Percentiles rank a stretch among this genome's conserved stretches.
Evolutionary conservation across 140 eudicot species (phyloP).

Genomic region (Cichorium intybus): DNA sequence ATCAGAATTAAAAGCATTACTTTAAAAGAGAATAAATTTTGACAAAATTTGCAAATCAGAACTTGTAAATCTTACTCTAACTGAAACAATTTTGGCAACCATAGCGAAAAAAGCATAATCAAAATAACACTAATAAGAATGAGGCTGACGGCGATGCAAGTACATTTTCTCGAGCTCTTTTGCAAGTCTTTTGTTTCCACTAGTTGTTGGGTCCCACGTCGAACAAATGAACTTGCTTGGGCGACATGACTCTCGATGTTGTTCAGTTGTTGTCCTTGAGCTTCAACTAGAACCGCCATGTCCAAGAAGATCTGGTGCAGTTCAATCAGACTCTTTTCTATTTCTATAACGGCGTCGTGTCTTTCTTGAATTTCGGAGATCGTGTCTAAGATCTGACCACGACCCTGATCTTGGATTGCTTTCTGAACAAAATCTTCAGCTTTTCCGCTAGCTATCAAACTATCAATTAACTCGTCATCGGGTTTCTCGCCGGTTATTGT

Average conservation of each 20-base stretch:
- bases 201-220: constrained; percentile 40
- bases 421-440: constrained; percentile 74
- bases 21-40: not conserved
- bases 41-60: not conserved
- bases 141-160: constrained; percentile 35
- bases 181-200: constrained; percentile 41
- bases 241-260: constrained; percentile 40
- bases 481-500: constrained; percentile 78
- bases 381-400: constrained; percentile 83
- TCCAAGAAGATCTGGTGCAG: constrained; percentile 83
- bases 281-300: constrained; percentile 90
- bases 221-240: constrained; percentile 39
- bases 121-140: constrained; percentile 7
- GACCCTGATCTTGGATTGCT: constrained; percentile 86
- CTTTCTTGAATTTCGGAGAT: constrained; percentile 87
- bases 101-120: constrained; percentile 18
- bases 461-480: constrained; percentile 62
- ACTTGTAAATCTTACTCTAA: not conserved
- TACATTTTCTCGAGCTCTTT: constrained; percentile 44
- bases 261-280: constrained; percentile 81
- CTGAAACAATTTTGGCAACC: not conserved
- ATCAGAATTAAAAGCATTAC: not conserved
- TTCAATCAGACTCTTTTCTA: constrained; percentile 69
- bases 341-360: constrained; percentile 77
- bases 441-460: constrained; percentile 73